Percentiles rank a stretch among this genome's conserved stretches.
Conservation (phyloP, 495 filamentous ascomycete genomes). For the Tuber magnatum region DNA sequence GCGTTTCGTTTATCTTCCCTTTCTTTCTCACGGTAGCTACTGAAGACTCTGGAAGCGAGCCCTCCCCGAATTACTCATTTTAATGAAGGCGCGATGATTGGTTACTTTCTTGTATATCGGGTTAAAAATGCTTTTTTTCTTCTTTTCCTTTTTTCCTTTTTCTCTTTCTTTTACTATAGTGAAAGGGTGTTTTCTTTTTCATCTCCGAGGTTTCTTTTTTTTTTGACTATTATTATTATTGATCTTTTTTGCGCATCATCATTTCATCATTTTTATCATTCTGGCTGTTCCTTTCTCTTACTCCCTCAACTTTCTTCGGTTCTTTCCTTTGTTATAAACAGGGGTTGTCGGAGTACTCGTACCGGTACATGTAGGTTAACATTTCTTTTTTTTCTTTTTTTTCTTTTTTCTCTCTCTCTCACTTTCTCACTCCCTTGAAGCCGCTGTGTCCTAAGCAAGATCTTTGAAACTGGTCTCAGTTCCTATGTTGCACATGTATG, state of each 20-base stretch:
- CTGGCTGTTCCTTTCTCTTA: neutral
- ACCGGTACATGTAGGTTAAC: constrained; percentile 12
- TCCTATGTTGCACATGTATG: neutral
- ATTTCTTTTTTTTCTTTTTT: constrained; percentile 21
- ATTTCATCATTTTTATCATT: neutral
- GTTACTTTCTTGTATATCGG: constrained; percentile 18
- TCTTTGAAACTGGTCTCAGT: neutral
- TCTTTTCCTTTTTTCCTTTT: neutral
- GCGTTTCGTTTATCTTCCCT: neutral
- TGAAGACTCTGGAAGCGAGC: neutral
- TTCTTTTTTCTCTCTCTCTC: constrained; percentile 13
- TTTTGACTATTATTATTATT: neutral
- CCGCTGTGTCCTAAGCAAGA: neutral
- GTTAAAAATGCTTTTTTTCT: constrained; percentile 7
- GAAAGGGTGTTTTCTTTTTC: constrained; percentile 2
- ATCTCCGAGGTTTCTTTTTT: too few relatives aligned
- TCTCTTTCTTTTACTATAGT: neutral
- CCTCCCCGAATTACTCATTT: neutral
- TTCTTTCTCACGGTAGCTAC: neutral
- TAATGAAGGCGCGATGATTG: constrained; percentile 31
- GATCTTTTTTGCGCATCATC: neutral
- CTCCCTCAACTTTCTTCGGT: constrained; percentile 12
- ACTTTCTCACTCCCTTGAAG: neutral
- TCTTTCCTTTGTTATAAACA: constrained; percentile 19
- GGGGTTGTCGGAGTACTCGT: constrained; percentile 7